These are phyloP conservation scores for Chaetomiaceae sp. DNA, from an alignment of 2,329 filamentous ascomycete species.

Conservation along the genomic window DNA sequence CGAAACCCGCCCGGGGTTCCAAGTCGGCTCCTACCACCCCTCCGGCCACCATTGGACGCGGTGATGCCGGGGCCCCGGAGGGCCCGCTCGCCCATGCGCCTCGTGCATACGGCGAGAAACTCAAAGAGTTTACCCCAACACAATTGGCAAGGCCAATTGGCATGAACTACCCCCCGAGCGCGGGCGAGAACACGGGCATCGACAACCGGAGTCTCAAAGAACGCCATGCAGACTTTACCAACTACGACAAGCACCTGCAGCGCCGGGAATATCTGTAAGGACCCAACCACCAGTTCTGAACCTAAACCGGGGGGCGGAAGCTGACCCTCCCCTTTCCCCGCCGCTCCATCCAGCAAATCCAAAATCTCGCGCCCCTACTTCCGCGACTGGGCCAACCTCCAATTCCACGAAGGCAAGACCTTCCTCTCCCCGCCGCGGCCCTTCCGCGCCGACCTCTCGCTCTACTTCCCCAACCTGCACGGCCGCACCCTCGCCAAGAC, in stretches of 20 bases:
- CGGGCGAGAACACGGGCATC: conserved; percentile 77
- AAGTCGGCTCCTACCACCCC: conserved; percentile 11
- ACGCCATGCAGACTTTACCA: conserved; percentile 72
- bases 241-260: conserved; percentile 79
- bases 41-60: conserved; percentile 6
- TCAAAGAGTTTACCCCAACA: conserved; percentile 54
- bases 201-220: conserved; percentile 64
- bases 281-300: not conserved
- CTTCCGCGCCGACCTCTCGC: conserved; percentile 74
- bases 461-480: conserved; percentile 91
- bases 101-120: conserved; percentile 53
- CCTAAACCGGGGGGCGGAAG: too few species aligned
- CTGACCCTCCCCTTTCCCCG: too few species aligned
- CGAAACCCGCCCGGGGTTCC: conserved; percentile 13
- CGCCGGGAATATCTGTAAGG: conserved; percentile 70
- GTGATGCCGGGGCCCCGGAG: conserved; percentile 28
- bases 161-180: conserved; percentile 64
- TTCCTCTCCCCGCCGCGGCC: conserved; percentile 81
- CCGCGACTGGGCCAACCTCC: conserved; percentile 87
- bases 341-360: conserved; percentile 50
- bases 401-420: conserved; percentile 80
- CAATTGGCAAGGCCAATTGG: conserved; percentile 73
- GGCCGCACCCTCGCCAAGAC: conserved; percentile 69
- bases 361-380: conserved; percentile 87
- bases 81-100: conserved; percentile 54